Base-by-base conservation (phyloP, 2,329 filamentous ascomycete genomes). In the Epichloe elymi region DNA sequence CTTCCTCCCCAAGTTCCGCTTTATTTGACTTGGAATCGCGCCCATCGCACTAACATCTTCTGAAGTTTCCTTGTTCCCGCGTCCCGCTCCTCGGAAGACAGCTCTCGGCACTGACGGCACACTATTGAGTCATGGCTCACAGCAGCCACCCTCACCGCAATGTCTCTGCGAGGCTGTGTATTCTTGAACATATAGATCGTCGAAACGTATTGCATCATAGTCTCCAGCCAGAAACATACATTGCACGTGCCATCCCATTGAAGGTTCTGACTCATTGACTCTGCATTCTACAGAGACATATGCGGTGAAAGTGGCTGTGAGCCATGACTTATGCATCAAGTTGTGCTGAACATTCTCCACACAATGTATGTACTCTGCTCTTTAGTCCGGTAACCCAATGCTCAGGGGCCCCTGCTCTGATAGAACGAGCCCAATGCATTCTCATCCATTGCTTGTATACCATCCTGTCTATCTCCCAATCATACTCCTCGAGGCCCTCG, bases 341-440 rank as follows among this genome's bases (percentile, higher is more conserved):
- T 30, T 30, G 30, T 30, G 26, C 8, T 2, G 8, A 15, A 5
- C 14, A n/a, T 12, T 33, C n/a, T 33, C 41, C 23, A 19, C 17
- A 7, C 30, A 45, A 45, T n/a, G 46, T 82, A 44, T n/a, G 46
- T 82, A 72, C 75, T 79, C 77, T 67, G 73, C 73, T 73, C 71
- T 75, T 78, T 81, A 82, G 78, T 80, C 78, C 76, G 60, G 68
- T 68, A 67, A 71, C 73, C 76, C 74, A 80, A 75, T 63, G 65
- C 72, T 78, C 69, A 73, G 68, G 71, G 72, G 73, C 70, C 69
- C 66, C 73, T 73, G 76, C 67, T 82, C 78, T 82, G 78, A 80
- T 70, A 78, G 74, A 78, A 74, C 73, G 76, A 79, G 73, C 72
- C 72, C 71, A 19, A 11, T 49, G 20, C 48, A 11, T 51, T 44